Base-by-base conservation (phyloP, 1,139 yeast genomes). In the Suhomyces chickasaworum region DNA sequence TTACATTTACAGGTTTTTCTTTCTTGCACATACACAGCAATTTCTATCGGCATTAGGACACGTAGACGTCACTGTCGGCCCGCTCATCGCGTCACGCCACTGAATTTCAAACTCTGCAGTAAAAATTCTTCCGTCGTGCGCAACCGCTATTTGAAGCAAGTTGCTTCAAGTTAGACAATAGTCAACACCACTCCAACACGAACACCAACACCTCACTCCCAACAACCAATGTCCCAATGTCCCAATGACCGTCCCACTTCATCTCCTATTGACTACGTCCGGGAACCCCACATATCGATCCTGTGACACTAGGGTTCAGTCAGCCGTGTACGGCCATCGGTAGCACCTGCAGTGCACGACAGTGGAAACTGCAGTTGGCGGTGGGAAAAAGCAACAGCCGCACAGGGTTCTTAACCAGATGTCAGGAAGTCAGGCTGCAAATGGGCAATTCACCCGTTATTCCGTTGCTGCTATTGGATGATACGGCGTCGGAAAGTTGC, bases 291-390 rank as follows among this genome's bases (percentile, higher is more conserved):
- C 29, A 23, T 13, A 7, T 2, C 13, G 29, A 10, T 10, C 29
- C 27, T 23, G 23, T 21, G 10, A 10, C 12, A 5, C 10, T 6
- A 13, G 32, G 32, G 32, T 29, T 17, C 37, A n/a, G 25, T 33
- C 37, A 33, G 37, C 37, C 37, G 37, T 22, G 29, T 22, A 35
- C 37, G 37, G 37, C 34, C 32, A 15, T 41, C 45, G 45, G 35
- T 33, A 35, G 29, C 42, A 27, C 41, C 45, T 42, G 41, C 45
- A 38, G 45, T 42, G 13, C 18, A 16, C 36, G 44, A 27, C 40
- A 36, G 17, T 12, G 17, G 2, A 4, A 20, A 5, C 37, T 20
- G 37, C 27, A 34, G 25, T 8, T 3, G 5, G 13, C 9, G 13
- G 29, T 20, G 9, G 29, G 20, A n/a, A n/a, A n/a, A n/a, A n/a